Percentiles rank a stretch among this genome's conserved stretches.
Evolutionary conservation across 352 stramenopile species (phyloP).

Genomic region (Globisporangium irregulare): DNA sequence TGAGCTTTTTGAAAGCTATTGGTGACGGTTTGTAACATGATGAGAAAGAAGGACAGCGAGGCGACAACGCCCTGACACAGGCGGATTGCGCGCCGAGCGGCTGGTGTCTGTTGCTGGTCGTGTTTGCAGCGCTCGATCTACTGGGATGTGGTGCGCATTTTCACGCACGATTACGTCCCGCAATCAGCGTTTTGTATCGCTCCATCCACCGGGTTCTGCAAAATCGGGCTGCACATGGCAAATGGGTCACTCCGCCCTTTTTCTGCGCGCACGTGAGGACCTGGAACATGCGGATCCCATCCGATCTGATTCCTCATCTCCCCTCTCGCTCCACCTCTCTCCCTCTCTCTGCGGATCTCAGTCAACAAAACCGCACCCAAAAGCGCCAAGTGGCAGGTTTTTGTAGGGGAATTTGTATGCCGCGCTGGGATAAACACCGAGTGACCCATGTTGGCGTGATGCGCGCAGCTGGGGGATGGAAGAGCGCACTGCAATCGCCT

Average conservation of each 20-base stretch:
- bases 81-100: background rate
- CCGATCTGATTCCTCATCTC: slow-evolving; percentile 13
- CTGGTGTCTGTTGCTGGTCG: background rate
- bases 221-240: background rate
- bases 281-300: background rate
- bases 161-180: background rate
- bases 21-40: background rate
- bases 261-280: background rate
- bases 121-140: background rate
- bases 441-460: background rate
- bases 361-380: background rate
- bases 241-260: background rate
- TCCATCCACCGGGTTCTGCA: slow-evolving; percentile 4
- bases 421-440: background rate
- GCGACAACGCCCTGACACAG: background rate
- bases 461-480: background rate
- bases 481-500: background rate
- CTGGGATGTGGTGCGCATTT: background rate
- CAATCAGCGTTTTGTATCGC: background rate
- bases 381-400: background rate
- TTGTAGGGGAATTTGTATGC: background rate
- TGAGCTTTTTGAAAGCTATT: background rate
- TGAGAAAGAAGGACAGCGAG: background rate
- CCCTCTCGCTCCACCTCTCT: slow-evolving; percentile 7
- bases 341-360: slow-evolving; percentile 6